These are phyloP conservation scores for Tilletia setariae DNA, from an alignment of 1,284 basidiomycete species.

Conservation along the genomic window DNA sequence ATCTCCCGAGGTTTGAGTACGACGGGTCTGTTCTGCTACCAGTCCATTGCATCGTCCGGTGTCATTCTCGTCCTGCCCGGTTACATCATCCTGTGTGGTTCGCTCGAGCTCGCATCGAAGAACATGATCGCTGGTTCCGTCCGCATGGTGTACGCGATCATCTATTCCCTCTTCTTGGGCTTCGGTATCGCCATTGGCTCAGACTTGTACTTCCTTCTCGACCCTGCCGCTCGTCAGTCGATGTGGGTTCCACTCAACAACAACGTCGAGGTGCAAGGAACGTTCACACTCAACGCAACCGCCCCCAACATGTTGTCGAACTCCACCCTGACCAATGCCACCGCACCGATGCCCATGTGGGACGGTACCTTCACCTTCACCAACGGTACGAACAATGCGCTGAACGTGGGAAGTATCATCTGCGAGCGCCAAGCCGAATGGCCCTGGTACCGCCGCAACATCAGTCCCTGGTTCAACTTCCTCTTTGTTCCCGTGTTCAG, in stretches of 20 bases:
- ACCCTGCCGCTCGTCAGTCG: slow-evolving; percentile 60
- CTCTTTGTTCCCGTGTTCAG: slow-evolving; percentile 79
- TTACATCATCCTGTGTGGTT: slow-evolving; percentile 62
- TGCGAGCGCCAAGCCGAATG: slow-evolving; percentile 68
- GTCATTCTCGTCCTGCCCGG: slow-evolving; percentile 76
- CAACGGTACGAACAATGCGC: slow-evolving; percentile 38
- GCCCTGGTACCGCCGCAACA: slow-evolving; percentile 74
- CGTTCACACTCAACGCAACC: slow-evolving; percentile 68
- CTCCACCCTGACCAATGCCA: slow-evolving; percentile 26
- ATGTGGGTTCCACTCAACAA: slow-evolving; percentile 42
- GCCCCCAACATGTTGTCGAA: neutral
- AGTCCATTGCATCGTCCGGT: slow-evolving; percentile 74
- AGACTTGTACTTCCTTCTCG: slow-evolving; percentile 76
- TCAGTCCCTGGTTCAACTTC: slow-evolving; percentile 73
- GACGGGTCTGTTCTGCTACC: slow-evolving; percentile 75
- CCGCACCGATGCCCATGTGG: slow-evolving; percentile 36
- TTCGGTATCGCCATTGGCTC: slow-evolving; percentile 84
- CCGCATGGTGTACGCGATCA: slow-evolving; percentile 29
- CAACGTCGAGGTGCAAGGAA: slow-evolving; percentile 63
- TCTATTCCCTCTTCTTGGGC: slow-evolving; percentile 56
- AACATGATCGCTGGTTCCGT: slow-evolving; percentile 33
- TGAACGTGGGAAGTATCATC: slow-evolving; percentile 55
- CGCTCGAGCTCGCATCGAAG: slow-evolving; percentile 27
- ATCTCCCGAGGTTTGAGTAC: slow-evolving; percentile 70
- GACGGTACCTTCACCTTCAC: slow-evolving; percentile 32